Evolutionary conservation across 1,284 basidiomycete genomes (phyloP).

Genomic region (Apiotrichum montevideense): DNA sequence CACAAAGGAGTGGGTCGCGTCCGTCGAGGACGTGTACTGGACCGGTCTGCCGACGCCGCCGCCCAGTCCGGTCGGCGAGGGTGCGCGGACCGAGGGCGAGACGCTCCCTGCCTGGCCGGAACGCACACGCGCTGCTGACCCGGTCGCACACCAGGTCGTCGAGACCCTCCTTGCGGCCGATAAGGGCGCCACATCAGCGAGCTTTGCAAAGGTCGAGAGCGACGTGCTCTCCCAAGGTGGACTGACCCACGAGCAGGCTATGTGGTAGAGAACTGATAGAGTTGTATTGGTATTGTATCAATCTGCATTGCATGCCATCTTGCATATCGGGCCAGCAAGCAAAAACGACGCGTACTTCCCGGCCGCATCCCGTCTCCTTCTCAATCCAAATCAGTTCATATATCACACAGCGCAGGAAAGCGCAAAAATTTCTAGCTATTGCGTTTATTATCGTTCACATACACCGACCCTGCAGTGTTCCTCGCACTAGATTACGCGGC

Average conservation of each 20-base stretch:
- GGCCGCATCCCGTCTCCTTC: too few relatives aligned
- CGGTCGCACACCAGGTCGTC: slow-evolving; percentile 50
- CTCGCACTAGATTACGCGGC: too few relatives aligned
- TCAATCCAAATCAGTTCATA: too few relatives aligned
- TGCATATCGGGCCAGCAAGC: too few relatives aligned
- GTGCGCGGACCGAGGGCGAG: too few relatives aligned
- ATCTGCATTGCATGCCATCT: neutral
- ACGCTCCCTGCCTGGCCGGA: neutral
- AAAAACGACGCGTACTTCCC: too few relatives aligned
- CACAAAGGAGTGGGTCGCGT: slow-evolving; percentile 65
- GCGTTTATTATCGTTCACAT: too few relatives aligned
- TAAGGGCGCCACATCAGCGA: slow-evolving; percentile 58
- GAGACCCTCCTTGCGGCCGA: slow-evolving; percentile 40
- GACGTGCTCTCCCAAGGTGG: slow-evolving; percentile 60
- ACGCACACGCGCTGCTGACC: slow-evolving; percentile 44
- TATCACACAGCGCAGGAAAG: too few relatives aligned
- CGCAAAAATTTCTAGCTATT: too few relatives aligned
- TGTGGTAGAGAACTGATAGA: slow-evolving; percentile 56
- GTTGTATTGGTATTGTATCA: neutral
- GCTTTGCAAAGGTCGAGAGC: slow-evolving; percentile 79
- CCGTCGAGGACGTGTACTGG: slow-evolving; percentile 76
- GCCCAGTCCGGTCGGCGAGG: too few relatives aligned
- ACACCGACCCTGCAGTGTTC: too few relatives aligned
- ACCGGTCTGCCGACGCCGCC: slow-evolving; percentile 50
- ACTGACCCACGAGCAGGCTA: slow-evolving; percentile 58